These are phyloP conservation scores for Biancaea sappan DNA, from an alignment of 306 rosid species.

Conservation along the genomic window DNA sequence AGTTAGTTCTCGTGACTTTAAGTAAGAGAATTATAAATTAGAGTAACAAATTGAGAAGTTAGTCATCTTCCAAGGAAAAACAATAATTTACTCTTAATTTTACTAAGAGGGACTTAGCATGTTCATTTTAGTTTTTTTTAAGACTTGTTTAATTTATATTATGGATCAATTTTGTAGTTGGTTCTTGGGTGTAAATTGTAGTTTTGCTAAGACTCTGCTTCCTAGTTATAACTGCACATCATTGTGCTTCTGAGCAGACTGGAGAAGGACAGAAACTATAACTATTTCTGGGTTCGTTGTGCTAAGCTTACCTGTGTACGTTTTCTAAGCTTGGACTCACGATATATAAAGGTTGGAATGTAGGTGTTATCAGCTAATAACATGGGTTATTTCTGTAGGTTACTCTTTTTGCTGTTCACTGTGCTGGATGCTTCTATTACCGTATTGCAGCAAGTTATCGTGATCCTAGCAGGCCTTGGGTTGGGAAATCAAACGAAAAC, in stretches of 20 bases:
- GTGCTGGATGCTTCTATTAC: conserved; percentile 91
- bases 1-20: too few species aligned
- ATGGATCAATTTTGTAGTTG: too few species aligned
- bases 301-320: conserved; percentile 89
- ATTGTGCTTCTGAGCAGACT: conserved; percentile 48
- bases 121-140: too few species aligned
- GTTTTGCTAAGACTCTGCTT: background rate
- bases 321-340: background rate
- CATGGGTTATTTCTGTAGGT: conserved; percentile 54
- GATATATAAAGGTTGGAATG: background rate
- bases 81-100: too few species aligned
- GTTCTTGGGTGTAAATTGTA: too few species aligned
- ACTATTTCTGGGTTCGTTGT: conserved; percentile 91
- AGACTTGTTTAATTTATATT: too few species aligned
- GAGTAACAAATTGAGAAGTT: too few species aligned
- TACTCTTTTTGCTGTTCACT: conserved; percentile 83
- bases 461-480: conserved; percentile 75
- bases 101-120: too few species aligned
- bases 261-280: conserved; percentile 89
- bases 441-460: conserved; percentile 76
- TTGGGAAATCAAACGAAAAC: conserved; percentile 54
- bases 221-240: background rate
- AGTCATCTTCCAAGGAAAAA: too few species aligned
- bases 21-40: too few species aligned
- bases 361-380: background rate